A percentile compares a stretch with the other conserved stretches of the same genome.
phyloP scores from a whole-genome alignment of 805 yeast genomes.

The Saccharomyces mikatae region DNA sequence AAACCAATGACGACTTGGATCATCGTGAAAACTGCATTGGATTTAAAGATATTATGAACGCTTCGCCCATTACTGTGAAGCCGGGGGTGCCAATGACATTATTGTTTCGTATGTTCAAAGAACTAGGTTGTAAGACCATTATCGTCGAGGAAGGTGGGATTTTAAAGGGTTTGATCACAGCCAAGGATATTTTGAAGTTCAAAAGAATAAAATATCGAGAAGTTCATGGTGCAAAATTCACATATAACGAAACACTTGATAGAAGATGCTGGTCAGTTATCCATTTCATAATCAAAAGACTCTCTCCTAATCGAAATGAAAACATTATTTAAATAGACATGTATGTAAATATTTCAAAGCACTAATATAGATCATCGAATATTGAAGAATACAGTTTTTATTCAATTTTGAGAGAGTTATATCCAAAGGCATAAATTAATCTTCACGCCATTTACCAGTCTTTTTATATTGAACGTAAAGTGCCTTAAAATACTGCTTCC shows the following conservation, averaged over 20 bases:
- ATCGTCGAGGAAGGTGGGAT: constrained; percentile 55
- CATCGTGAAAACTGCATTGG: constrained; percentile 1
- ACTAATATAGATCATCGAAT: neutral
- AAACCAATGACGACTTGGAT: neutral
- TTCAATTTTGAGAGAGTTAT: neutral
- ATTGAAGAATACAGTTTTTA: neutral
- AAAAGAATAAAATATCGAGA: constrained; percentile 34
- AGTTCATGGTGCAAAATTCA: constrained; percentile 22
- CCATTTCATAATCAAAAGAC: constrained; percentile 10
- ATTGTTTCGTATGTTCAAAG: constrained; percentile 59
- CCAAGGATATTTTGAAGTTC: constrained; percentile 72
- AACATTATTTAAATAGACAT: neutral
- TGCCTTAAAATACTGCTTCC: constrained; percentile 57
- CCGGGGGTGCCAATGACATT: constrained; percentile 49
- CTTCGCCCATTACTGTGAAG: constrained; percentile 55
- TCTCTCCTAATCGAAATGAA: neutral
- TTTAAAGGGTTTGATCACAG: constrained; percentile 68
- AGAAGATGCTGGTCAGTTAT: constrained; percentile 19
- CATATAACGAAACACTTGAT: constrained; percentile 18
- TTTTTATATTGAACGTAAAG: constrained; percentile 66
- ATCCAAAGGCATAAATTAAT: constrained; percentile 20
- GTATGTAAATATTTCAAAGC: neutral
- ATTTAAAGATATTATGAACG: constrained; percentile 30
- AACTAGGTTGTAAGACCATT: constrained; percentile 72
- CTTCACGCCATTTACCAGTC: constrained; percentile 75